Percentiles rank a stretch among this genome's conserved stretches.
These are phyloP conservation scores for Amylocarpus encephaloides DNA, from an alignment of 2,329 filamentous ascomycete genomes.

Conservation along the genomic window DNA sequence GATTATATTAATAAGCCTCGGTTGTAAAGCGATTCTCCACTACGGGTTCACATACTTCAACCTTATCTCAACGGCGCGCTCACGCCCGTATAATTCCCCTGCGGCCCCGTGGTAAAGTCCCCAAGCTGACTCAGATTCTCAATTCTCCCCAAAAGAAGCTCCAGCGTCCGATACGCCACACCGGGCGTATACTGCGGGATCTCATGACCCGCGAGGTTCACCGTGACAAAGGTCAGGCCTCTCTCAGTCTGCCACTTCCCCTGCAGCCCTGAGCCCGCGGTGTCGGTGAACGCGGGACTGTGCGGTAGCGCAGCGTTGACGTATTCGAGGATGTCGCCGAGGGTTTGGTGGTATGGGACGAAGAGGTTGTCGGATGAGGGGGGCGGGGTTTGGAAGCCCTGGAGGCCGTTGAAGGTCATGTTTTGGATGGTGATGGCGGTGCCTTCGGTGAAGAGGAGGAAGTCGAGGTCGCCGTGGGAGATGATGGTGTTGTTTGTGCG, in stretches of 20 bases:
- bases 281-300: conserved; percentile 18
- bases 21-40: no score
- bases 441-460: conserved; percentile 56
- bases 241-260: conserved; percentile 56
- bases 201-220: conserved; percentile 49
- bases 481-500: conserved; percentile 54
- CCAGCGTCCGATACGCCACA: conserved; percentile 52
- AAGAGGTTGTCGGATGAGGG: conserved; percentile 20
- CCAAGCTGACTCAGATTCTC: conserved; percentile 36
- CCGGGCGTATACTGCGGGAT: conserved; percentile 50
- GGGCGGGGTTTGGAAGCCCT: conserved; percentile 49
- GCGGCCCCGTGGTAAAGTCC: conserved; percentile 25
- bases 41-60: no score
- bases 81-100: conserved; percentile 22
- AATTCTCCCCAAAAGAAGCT: conserved; percentile 56
- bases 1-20: no score
- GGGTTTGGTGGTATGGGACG: conserved; percentile 38
- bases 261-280: conserved; percentile 27
- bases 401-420: conserved; percentile 62
- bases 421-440: conserved; percentile 61
- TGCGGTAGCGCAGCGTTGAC: conserved; percentile 15
- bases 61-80: conserved; percentile 11
- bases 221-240: conserved; percentile 53
- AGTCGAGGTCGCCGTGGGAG: conserved; percentile 56
- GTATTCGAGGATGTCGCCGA: conserved; percentile 41